Evolutionary conservation across 805 yeast genomes (phyloP), one percentile per base, ranked within the genome.

Genomic region (Ogataea thermomethanolica): DNA sequence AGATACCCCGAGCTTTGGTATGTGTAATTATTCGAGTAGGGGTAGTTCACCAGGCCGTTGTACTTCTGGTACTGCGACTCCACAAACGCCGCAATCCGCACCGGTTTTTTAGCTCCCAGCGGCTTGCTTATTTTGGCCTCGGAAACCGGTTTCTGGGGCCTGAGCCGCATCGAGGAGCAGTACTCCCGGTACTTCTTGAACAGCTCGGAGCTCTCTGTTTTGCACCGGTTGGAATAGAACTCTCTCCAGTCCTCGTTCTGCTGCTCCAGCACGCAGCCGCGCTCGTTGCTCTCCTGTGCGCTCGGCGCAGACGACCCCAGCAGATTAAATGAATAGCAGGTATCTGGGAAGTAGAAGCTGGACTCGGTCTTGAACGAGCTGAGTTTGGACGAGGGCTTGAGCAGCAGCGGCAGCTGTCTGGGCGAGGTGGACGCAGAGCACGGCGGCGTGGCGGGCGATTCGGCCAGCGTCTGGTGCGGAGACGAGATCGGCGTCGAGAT

Each of bases 11-110:
- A 53, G 41, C 66, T 63, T 53, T 73, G 69, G 51, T 73, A 73
- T 12, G 76, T 69, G 53, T 74, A 74, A 49, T 74, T 73, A 20
- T 72, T 69, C 48, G 74, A 74, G 55, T 70, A 75, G 4, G 81
- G 81, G 51, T 73, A 75, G 53, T 74, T 70, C 7, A 60, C 55
- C 20, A 63, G 43, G 3, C 60, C 58, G 31, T 54, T 46, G 38
- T 45, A 49, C 17, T 47, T 45, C 23, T 33, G 35, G 43, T 48
- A 53, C 33, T 55, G 60, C 25, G 44, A 43, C 27, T 55, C 58
- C 20, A 61, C 50, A 26, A 55, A 54, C 4, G 43, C 39, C 6
- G 60, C 44, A 6, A 59, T 26, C 25, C 50, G 49, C 9, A 56
- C 49, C 6, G 53, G 10, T 21, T 35, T 39, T 15, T 12, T 33